Evolutionary conservation across 2,329 filamentous ascomycete species (phyloP).

Genomic region (Dactylellina haptotyla): DNA sequence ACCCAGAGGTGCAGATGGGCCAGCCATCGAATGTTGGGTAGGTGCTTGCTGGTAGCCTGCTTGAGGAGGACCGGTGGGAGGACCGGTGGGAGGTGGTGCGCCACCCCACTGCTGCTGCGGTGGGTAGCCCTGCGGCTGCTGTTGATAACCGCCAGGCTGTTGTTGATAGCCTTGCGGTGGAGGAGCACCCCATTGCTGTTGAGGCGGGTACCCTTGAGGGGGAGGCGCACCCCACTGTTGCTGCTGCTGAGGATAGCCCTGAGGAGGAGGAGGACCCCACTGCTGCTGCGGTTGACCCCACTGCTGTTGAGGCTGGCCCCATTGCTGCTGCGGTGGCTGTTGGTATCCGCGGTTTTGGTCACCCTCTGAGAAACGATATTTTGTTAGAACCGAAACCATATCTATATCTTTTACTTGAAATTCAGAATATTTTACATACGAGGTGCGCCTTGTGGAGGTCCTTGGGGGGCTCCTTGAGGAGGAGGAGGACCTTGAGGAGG

Average conservation of each 20-base stretch:
- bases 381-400: not conserved
- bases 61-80: slow-evolving; percentile 56
- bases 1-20: slow-evolving; percentile 58
- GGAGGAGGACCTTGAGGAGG: slow-evolving; percentile 21
- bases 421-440: slow-evolving; percentile 1
- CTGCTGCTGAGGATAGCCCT: slow-evolving; percentile 12
- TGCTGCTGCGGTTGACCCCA: slow-evolving; percentile 17
- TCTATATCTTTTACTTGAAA: not conserved
- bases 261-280: slow-evolving; percentile 20
- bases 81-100: slow-evolving; percentile 7
- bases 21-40: slow-evolving; percentile 59
- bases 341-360: slow-evolving; percentile 25
- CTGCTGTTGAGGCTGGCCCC: slow-evolving; percentile 21
- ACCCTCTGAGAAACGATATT: slow-evolving; percentile 4
- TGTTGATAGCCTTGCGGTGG: slow-evolving; percentile 23
- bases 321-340: slow-evolving; percentile 29
- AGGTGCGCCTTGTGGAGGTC: not conserved
- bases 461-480: not conserved
- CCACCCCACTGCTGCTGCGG: slow-evolving; percentile 45
- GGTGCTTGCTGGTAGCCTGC: slow-evolving; percentile 57
- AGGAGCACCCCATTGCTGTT: slow-evolving; percentile 24
- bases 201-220: slow-evolving; percentile 1
- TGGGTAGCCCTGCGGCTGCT: slow-evolving; percentile 58
- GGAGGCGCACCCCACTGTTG: slow-evolving; percentile 19
- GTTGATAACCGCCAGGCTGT: not conserved